Conservation (phyloP, 225 moss, liverwort and hornwort genomes). For the Pseudoscleropodium purum region DNA sequence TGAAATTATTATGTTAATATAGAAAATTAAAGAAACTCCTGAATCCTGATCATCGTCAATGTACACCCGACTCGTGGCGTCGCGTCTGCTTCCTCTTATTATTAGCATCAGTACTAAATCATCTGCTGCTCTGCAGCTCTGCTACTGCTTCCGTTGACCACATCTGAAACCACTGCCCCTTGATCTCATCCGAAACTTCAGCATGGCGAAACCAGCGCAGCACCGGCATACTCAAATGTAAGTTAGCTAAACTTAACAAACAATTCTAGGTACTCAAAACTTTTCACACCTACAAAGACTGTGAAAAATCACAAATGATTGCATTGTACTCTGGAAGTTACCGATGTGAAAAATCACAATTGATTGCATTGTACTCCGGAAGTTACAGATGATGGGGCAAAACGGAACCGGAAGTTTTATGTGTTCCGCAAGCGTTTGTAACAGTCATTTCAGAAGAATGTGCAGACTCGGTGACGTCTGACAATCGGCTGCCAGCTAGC, state of each 20-base stretch:
- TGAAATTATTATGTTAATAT: too few relatives aligned
- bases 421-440: background rate
- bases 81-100: background rate
- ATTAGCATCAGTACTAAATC: background rate
- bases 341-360: background rate
- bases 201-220: background rate
- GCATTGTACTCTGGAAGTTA: too few relatives aligned
- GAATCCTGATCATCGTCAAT: background rate
- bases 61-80: background rate
- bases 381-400: background rate
- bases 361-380: too few relatives aligned
- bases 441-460: background rate
- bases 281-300: background rate
- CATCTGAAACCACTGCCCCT: background rate
- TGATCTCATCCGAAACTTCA: background rate
- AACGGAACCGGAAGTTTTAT: background rate
- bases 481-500: background rate
- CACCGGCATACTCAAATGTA: too few relatives aligned
- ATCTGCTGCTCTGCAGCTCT: background rate
- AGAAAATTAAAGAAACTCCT: too few relatives aligned
- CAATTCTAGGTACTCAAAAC: background rate
- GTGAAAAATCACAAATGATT: background rate
- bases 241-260: background rate
- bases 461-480: background rate
- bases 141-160: background rate